Evolutionary conservation across 2,329 filamentous ascomycete genomes (phyloP), one percentile per base, ranked within the genome.

Genomic region (Colletotrichum limetticola): DNA sequence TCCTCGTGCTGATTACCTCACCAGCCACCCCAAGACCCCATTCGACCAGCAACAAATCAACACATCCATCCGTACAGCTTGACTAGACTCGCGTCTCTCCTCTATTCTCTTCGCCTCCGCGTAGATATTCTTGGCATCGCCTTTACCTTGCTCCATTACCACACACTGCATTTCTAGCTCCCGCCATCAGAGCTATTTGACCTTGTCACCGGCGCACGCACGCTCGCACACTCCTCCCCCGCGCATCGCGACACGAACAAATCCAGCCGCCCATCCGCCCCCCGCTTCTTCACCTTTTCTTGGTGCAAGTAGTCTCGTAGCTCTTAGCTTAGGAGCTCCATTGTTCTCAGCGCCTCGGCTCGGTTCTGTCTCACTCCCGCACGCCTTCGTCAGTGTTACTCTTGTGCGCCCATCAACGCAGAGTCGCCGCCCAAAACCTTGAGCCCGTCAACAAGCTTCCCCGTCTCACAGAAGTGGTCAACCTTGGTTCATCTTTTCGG

Each of bases 231-330:
- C 57, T 35, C 24, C 53, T 52, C 53, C 32, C 53, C 56, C 53
- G 64, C 64, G 37, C 64, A 60, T 61, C 64, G 57, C 46, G 42
- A 61, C 46, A 61, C 58, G 16, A 61, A 6, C 28, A 52, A 63
- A 53, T 12, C 28, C 32, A 49, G 30, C 61, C 22, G 61, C 30
- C 49, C 30, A 5, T 52, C n/a, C 42, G 42, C n/a, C 22, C 14
- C 53, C 49, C 22, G 24, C 49, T n/a, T 37, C 22, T 16, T 35
- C 30, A 32, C 42, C 19, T 7, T 52, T 26, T 32, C 42, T 26
- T 46, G 7, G 14, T 55, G 5, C 46, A 22, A 49, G 14, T 22
- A 12, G 12, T 63, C 28, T 8, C 42, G n/a, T 53, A 52, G 30
- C n/a, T 37, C 46, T 5, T 26, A 35, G 28, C 37, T 42, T 42